Evolutionary conservation across 2,329 filamentous ascomycete species (phyloP).

Genomic region (Aspergillus japonicus): DNA sequence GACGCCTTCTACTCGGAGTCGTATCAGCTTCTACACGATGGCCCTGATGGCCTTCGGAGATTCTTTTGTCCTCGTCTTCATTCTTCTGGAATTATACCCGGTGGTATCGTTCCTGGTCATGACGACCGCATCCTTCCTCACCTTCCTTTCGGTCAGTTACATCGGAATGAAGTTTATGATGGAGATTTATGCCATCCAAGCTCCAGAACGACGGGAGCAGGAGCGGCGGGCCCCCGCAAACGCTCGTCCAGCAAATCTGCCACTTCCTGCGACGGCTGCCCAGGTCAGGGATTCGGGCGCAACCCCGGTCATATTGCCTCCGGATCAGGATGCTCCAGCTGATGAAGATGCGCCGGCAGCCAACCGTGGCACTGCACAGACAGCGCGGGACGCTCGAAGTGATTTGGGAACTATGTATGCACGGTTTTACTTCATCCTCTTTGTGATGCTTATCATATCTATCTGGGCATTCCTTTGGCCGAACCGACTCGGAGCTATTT

Average conservation of each 20-base stretch:
- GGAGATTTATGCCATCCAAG: conserved; percentile 66
- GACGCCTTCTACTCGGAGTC: conserved; percentile 63
- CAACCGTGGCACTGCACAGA: conserved; percentile 35
- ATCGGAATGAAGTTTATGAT: conserved; percentile 65
- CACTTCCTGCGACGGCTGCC: conserved; percentile 52
- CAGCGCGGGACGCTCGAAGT: conserved; percentile 37
- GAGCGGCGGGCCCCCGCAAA: conserved; percentile 31
- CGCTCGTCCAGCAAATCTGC: conserved; percentile 41
- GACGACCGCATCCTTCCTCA: conserved; percentile 57
- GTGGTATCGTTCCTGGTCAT: conserved; percentile 56
- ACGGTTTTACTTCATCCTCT: conserved; percentile 61
- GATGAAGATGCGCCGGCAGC: conserved; percentile 34
- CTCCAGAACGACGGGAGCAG: conserved; percentile 40
- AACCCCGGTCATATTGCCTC: conserved; percentile 58
- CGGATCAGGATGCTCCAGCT: conserved; percentile 55
- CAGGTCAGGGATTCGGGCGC: conserved; percentile 48
- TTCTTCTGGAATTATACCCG: conserved; percentile 56
- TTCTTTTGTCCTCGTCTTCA: conserved; percentile 57
- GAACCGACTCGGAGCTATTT: conserved; percentile 51
- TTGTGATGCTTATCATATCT: conserved; percentile 58
- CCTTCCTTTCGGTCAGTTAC: conserved; percentile 60
- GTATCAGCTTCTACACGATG: conserved; percentile 64
- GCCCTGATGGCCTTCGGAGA: conserved; percentile 62
- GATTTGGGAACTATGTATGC: conserved; percentile 61
- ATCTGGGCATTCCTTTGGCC: conserved; percentile 61